Evolutionary conservation across 192 early-diverging fungal genomes (phyloP), one percentile per base, ranked within the genome.

Genomic region (Rhizophagus sp.): DNA sequence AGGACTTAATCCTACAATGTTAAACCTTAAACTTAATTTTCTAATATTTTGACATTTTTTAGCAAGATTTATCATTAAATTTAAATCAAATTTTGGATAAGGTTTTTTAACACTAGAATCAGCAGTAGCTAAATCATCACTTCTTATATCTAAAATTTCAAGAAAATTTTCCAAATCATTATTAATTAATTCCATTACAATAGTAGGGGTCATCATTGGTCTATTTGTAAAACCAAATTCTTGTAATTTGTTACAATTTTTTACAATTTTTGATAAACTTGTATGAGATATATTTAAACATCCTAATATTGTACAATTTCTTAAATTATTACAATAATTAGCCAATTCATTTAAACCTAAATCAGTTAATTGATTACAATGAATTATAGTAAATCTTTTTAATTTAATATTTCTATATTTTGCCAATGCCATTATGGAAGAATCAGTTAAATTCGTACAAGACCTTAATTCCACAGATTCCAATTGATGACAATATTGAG

Each of bases 291-390:
- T 70, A 39, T 70, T 70, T 22, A 70, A 70, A n/a, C 68, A 70
- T 22, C 39, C 68, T 2, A 36, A 39, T n/a, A 70, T 34, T 1
- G 22, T n/a, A 33, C 5, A 33, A 25, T 41, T 70, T 22, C 36
- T 39, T 70, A 70, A 39, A 70, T 70, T 70, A n/a, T 30, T 33
- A 39, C 39, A 70, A 70, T 70, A 3, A 15, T 39, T 3, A 1
- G 68, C 30, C 1, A 70, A n/a, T 5, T 34, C 36, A 15, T 10
- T 36, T n/a, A 70, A 36, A 11, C 34, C 13, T n/a, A 19, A n/a
- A 22, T 70, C 68, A 6, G 68, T 70, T n/a, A 70, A 39, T 70
- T 41, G 68, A 44, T 70, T 70, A 41, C 68, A 70, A 70, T 70
- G 13, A 0, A 70, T 70, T 34, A 70, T 70, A 9, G 17, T 70